A percentile compares a stretch with the other conserved stretches of the same genome.
phyloP scores from a whole-genome alignment of 169 alveolate species.

The Eimeria maxima region DNA sequence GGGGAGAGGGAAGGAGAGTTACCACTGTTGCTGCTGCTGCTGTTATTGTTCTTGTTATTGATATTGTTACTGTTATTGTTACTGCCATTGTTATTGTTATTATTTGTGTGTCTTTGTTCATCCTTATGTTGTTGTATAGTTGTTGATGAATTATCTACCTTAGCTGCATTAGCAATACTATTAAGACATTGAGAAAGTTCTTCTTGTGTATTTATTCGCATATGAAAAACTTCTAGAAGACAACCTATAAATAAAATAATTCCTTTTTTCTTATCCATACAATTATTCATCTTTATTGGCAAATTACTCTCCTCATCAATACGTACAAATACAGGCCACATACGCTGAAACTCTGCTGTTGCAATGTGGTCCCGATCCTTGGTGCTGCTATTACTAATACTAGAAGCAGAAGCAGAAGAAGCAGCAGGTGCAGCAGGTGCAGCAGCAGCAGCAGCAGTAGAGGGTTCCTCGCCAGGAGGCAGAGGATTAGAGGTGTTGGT shows the following conservation, averaged over 20 bases:
- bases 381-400: neutral
- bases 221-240: constrained; percentile 38
- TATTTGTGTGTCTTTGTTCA: neutral
- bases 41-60: neutral
- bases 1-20: neutral
- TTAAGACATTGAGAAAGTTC: constrained; percentile 4
- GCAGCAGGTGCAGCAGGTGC: neutral
- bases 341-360: constrained; percentile 47
- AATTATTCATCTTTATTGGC: neutral
- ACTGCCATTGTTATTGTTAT: neutral
- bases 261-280: neutral
- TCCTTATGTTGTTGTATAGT: neutral
- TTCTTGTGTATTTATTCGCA: constrained; percentile 16
- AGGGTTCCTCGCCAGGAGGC: neutral
- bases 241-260: constrained; percentile 31
- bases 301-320: neutral
- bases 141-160: neutral
- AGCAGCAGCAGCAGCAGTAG: neutral
- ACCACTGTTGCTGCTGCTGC: neutral
- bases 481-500: neutral
- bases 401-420: neutral
- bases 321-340: constrained; percentile 61
- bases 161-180: constrained; percentile 11
- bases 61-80: neutral
- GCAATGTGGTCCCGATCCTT: neutral